Conservation (phyloP, 2,329 filamentous ascomycete genomes). For the Blumeriella jaapii region DNA sequence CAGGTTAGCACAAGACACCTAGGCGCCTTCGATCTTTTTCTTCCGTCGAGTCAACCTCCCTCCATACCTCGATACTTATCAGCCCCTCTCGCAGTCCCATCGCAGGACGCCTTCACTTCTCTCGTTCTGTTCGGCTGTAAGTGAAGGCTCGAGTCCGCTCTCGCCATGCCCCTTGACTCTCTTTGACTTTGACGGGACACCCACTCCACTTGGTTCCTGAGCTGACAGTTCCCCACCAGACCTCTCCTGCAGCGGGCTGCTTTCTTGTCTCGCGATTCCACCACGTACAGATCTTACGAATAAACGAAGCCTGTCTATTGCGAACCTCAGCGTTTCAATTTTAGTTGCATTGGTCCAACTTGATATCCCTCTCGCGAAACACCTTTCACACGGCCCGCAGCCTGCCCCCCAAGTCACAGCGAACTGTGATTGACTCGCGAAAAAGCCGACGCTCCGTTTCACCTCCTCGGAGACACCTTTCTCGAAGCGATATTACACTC, state of each 20-base stretch:
- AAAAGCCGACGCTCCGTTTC: slow-evolving; percentile 23
- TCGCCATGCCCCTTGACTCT: neutral
- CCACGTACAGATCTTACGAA: neutral
- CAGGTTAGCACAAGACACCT: too few relatives aligned
- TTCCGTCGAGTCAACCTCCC: too few relatives aligned
- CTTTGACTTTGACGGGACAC: neutral
- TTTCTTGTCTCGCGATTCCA: slow-evolving; percentile 1
- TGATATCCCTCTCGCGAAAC: slow-evolving; percentile 29
- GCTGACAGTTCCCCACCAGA: slow-evolving; percentile 1
- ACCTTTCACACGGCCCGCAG: slow-evolving; percentile 28
- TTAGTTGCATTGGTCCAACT: slow-evolving; percentile 15
- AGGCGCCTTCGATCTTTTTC: too few relatives aligned
- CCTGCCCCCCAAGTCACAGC: slow-evolving; percentile 20
- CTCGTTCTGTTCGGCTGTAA: slow-evolving; percentile 12
- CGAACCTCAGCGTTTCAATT: neutral
- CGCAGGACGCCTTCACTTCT: slow-evolving; percentile 12
- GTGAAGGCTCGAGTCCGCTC: neutral
- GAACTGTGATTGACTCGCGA: too few relatives aligned
- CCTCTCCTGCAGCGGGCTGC: slow-evolving; percentile 5
- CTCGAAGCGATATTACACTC: slow-evolving; percentile 11
- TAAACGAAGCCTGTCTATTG: neutral
- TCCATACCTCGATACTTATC: too few relatives aligned
- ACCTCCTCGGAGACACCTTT: slow-evolving; percentile 15
- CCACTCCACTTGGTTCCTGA: slow-evolving; percentile 2
- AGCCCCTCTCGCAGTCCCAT: slow-evolving; percentile 5